A percentile compares a stretch with the other conserved stretches of the same genome.
Conservation (phyloP, 345 rosid genomes). For the Eucalyptus brandiana region DNA sequence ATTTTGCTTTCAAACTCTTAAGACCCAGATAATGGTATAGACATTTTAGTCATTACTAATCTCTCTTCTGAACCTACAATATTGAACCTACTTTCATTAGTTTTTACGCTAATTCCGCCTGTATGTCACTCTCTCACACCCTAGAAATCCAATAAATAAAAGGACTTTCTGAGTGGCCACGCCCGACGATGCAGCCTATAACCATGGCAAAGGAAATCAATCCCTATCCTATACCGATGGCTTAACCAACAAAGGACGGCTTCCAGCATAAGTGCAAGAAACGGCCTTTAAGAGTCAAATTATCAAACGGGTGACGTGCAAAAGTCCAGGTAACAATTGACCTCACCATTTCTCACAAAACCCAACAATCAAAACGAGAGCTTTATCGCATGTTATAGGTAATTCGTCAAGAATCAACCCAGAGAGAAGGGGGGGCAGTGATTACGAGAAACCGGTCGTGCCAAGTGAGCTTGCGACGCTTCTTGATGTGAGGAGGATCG, state of each 20-base stretch:
- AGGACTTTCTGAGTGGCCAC: background rate
- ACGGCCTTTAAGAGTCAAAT: background rate
- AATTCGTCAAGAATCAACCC: background rate
- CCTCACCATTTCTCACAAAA: background rate
- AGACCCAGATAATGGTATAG: background rate
- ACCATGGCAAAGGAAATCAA: background rate
- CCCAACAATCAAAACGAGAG: background rate
- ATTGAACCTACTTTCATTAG: background rate
- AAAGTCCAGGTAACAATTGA: background rate
- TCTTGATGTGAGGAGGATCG: constrained; percentile 73
- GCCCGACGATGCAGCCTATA: background rate
- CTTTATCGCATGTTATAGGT: background rate
- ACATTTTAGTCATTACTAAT: background rate
- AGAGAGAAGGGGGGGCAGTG: background rate
- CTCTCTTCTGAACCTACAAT: background rate
- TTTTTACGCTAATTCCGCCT: background rate
- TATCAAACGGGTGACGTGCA: background rate
- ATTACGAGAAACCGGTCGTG: constrained; percentile 56
- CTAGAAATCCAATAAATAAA: background rate
- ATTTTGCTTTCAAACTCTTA: background rate
- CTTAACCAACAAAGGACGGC: background rate
- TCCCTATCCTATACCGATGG: background rate
- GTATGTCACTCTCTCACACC: background rate
- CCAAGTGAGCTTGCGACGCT: constrained; percentile 76
- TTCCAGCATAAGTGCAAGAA: background rate